Evolutionary conservation across 176 grass and related monocot genomes (phyloP).

Genomic region (Panicum miliaceum): DNA sequence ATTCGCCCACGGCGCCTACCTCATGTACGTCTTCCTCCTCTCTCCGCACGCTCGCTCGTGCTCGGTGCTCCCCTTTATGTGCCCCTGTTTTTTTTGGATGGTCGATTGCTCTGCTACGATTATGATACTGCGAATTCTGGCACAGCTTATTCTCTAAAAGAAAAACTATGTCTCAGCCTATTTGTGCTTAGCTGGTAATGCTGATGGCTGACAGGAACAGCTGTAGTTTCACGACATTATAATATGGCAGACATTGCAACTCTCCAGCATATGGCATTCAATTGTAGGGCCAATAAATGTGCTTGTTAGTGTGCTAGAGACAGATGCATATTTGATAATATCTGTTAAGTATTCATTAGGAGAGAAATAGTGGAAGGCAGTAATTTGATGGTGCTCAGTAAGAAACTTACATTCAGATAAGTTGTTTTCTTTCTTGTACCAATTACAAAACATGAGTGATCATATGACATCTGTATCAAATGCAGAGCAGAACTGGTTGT

Average conservation of each 20-base stretch:
- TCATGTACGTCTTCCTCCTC: slow-evolving; percentile 67
- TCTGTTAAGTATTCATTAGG: neutral
- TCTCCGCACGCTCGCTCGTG: neutral
- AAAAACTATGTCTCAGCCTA: neutral
- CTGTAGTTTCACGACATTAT: neutral
- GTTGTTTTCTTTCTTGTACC: neutral
- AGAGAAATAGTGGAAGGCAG: neutral
- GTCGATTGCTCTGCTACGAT: neutral
- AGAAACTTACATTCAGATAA: neutral
- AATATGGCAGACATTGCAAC: neutral
- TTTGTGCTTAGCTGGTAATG: neutral
- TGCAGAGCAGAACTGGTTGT: neutral
- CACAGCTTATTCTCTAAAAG: neutral
- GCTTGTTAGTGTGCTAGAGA: neutral
- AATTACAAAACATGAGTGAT: neutral
- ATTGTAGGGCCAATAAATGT: neutral
- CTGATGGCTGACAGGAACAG: neutral
- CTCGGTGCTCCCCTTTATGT: neutral
- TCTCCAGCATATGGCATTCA: neutral
- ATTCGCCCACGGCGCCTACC: slow-evolving; percentile 85
- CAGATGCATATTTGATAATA: neutral
- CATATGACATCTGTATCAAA: neutral
- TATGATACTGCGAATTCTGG: neutral
- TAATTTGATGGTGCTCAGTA: neutral
- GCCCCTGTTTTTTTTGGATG: neutral